Conservation (phyloP, 2,329 filamentous ascomycete species). For the Colletotrichum magnum region DNA sequence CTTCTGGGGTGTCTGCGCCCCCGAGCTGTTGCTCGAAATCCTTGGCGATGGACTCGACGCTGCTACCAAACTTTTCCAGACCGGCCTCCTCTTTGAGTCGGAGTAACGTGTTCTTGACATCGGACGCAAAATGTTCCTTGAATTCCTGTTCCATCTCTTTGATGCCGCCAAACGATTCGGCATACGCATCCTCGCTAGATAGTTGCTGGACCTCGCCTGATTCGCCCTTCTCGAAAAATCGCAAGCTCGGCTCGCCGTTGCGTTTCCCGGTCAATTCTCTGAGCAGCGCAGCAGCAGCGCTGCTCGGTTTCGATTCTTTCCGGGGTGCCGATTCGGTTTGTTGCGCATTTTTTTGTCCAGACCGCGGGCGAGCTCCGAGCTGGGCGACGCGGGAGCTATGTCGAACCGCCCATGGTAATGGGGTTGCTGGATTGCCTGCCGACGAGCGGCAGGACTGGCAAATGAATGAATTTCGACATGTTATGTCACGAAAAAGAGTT, state of each 20-base stretch:
- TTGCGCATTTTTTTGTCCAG: conserved; percentile 4
- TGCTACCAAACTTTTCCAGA: conserved; percentile 54
- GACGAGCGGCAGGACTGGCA: conserved; percentile 55
- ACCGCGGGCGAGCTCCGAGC: conserved; percentile 24
- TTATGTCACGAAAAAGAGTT: conserved; percentile 51
- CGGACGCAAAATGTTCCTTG: conserved; percentile 42
- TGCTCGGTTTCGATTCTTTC: background rate
- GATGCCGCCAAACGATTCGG: conserved; percentile 52
- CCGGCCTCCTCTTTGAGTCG: conserved; percentile 44
- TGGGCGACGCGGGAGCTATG: conserved; percentile 50
- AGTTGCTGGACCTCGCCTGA: conserved; percentile 56
- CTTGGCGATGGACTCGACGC: conserved; percentile 61
- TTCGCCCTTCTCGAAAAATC: conserved; percentile 64
- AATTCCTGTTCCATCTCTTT: conserved; percentile 48
- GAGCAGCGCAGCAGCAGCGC: conserved; percentile 42
- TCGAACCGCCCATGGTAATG: conserved; percentile 47
- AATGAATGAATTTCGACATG: conserved; percentile 52
- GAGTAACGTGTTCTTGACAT: conserved; percentile 48
- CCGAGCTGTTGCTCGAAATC: conserved; percentile 38
- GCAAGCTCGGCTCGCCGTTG: conserved; percentile 48
- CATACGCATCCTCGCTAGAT: conserved; percentile 56
- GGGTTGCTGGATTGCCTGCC: conserved; percentile 46
- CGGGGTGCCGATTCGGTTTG: conserved; percentile 1
- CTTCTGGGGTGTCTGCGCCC: conserved; percentile 50
- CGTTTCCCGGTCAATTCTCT: conserved; percentile 39